Conservation (phyloP, 495 filamentous ascomycete genomes). For the Thermothielavioides terrestris region DNA sequence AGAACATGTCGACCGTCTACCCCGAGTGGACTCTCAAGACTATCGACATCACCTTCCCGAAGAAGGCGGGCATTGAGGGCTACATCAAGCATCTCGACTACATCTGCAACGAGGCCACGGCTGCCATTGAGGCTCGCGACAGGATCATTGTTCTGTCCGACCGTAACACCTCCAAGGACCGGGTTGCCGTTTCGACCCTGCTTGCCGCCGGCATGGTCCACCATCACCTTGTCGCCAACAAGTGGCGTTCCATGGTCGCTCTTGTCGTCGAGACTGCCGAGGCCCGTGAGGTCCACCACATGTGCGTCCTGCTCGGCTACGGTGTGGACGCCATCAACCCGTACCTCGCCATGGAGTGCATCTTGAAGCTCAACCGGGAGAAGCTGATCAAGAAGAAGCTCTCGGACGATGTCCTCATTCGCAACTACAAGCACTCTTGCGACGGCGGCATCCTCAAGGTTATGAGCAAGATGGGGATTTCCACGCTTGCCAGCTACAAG, state of each 20-base stretch:
- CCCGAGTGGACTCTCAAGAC: conserved; percentile 80
- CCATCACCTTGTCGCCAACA: conserved; percentile 94
- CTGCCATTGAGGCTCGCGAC: conserved; percentile 76
- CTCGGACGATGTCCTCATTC: conserved; percentile 72
- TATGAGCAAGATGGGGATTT: conserved; percentile 99
- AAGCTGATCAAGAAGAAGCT: conserved; percentile 87
- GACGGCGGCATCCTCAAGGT: conserved; percentile 98
- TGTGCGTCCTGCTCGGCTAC: conserved; percentile 95
- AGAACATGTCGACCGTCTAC: conserved; percentile 66
- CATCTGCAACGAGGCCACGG: conserved; percentile 79
- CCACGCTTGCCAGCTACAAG: conserved; percentile 96
- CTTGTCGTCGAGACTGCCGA: conserved; percentile 91
- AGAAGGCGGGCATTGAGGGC: conserved; percentile 71
- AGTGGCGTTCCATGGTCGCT: conserved; percentile 86
- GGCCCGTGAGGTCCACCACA: conserved; percentile 96
- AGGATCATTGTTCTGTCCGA: conserved; percentile 89
- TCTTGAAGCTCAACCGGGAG: conserved; percentile 96
- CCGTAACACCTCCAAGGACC: conserved; percentile 72
- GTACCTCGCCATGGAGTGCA: conserved; percentile 95
- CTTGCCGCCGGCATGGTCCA: conserved; percentile 93
- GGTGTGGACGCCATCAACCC: conserved; percentile 95
- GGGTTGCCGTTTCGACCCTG: conserved; percentile 80
- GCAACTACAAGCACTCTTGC: conserved; percentile 96
- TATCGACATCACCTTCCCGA: conserved; percentile 97
- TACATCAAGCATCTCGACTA: conserved; percentile 84